A percentile compares a stretch with the other conserved stretches of the same genome.
These are phyloP conservation scores for Chrysanthemum lavandulifolium DNA, from an alignment of 129 eudicot genomes.

Conservation along the genomic window DNA sequence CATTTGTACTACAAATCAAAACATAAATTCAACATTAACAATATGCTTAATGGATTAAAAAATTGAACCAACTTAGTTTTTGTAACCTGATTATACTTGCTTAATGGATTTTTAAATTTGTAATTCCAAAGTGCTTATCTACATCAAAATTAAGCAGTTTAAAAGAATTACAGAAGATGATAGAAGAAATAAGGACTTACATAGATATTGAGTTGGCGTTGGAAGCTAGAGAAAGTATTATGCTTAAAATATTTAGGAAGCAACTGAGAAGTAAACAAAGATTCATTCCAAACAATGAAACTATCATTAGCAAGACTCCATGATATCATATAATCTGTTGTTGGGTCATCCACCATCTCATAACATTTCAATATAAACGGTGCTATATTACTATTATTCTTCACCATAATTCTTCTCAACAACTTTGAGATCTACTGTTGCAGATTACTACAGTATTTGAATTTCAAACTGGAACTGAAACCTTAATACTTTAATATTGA, in stretches of 20 bases:
- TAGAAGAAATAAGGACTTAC: constrained; percentile 23
- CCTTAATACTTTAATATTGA: background rate
- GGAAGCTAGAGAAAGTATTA: constrained; percentile 61
- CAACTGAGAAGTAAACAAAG: constrained; percentile 48
- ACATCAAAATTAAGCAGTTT: no score
- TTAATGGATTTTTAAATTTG: no score
- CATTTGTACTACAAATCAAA: background rate
- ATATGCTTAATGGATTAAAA: no score
- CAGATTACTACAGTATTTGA: background rate
- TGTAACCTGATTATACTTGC: no score
- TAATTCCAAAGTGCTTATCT: no score
- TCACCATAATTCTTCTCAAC: background rate
- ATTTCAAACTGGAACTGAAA: background rate
- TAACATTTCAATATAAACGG: constrained; percentile 72
- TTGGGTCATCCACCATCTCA: constrained; percentile 71
- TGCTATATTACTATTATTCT: constrained; percentile 33
- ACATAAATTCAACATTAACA: background rate
- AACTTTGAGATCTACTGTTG: background rate
- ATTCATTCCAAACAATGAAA: constrained; percentile 59
- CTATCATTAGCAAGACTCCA: constrained; percentile 58
- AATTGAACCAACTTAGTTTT: no score
- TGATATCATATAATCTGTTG: constrained; percentile 55
- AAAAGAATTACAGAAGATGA: no score
- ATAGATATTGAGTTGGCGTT: constrained; percentile 76
- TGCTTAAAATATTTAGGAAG: constrained; percentile 80